Evolutionary conservation across 345 rosid genomes (phyloP).

Genomic region (Eucalyptus cloeziana): DNA sequence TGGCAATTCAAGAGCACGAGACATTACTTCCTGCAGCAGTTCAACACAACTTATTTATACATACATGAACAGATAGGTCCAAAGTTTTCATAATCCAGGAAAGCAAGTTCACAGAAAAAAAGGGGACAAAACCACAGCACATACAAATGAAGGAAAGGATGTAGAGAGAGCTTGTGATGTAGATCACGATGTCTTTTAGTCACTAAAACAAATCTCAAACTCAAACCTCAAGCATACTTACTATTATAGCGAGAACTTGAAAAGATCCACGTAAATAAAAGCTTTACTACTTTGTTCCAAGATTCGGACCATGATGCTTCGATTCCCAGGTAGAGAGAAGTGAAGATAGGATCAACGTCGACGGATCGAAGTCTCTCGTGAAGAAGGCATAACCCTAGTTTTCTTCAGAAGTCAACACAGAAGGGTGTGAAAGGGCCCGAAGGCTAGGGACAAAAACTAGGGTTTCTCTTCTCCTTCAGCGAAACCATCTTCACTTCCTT

Average conservation of each 20-base stretch:
- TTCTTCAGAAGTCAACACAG: neutral
- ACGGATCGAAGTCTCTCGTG: neutral
- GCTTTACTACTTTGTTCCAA: slow-evolving; percentile 2
- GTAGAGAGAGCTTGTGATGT: neutral
- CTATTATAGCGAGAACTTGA: neutral
- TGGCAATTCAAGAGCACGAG: neutral
- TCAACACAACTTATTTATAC: neutral
- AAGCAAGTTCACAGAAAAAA: neutral
- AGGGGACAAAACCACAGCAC: neutral
- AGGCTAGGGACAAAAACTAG: neutral
- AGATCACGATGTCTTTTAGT: neutral
- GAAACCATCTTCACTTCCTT: slow-evolving; percentile 10
- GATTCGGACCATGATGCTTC: slow-evolving; percentile 63
- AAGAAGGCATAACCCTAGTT: neutral
- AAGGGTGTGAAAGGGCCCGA: neutral
- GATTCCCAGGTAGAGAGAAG: slow-evolving; percentile 25
- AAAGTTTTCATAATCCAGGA: neutral
- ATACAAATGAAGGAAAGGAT: neutral
- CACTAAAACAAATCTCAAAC: neutral
- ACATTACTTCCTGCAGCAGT: neutral
- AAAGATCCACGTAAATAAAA: neutral
- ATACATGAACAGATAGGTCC: neutral
- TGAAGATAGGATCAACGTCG: neutral
- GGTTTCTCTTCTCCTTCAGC: slow-evolving; percentile 32
- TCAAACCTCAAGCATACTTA: neutral